A percentile compares a stretch with the other conserved stretches of the same genome.
Conservation (phyloP, 352 stramenopile species). For the Phytophthora syringae region DNA sequence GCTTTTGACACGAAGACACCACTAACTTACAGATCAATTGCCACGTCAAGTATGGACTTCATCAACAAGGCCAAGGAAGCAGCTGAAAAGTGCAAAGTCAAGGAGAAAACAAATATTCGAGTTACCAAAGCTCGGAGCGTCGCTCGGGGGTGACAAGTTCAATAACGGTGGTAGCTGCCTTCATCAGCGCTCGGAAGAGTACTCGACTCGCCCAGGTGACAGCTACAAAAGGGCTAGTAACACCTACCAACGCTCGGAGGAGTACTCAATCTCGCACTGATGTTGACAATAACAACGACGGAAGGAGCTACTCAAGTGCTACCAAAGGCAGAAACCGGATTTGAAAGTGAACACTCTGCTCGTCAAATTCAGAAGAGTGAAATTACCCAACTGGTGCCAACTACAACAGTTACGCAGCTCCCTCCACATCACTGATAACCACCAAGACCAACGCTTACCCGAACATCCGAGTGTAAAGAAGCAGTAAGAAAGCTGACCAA, state of each 20-base stretch:
- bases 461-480: not conserved
- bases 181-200: constrained; percentile 4
- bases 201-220: not conserved
- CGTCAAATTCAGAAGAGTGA: not conserved
- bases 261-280: not conserved
- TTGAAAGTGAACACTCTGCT: not conserved
- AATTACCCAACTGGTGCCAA: too few relatives aligned
- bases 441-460: not conserved
- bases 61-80: constrained; percentile 13
- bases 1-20: constrained; percentile 2
- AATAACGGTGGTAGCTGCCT: not conserved
- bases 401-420: constrained; percentile 3
- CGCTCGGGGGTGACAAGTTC: not conserved
- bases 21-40: not conserved
- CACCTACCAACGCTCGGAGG: constrained; percentile 10
- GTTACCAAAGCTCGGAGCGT: not conserved
- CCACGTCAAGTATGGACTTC: constrained; percentile 17
- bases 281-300: constrained; percentile 1
- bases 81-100: constrained; percentile 17
- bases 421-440: not conserved
- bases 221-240: not conserved
- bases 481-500: too few relatives aligned
- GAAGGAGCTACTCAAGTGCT: not conserved
- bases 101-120: constrained; percentile 17
- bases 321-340: constrained; percentile 1